Evolutionary conservation across 768 basidiomycete genomes (phyloP), one percentile per base, ranked within the genome.

Genomic region (Podaxis sp.): DNA sequence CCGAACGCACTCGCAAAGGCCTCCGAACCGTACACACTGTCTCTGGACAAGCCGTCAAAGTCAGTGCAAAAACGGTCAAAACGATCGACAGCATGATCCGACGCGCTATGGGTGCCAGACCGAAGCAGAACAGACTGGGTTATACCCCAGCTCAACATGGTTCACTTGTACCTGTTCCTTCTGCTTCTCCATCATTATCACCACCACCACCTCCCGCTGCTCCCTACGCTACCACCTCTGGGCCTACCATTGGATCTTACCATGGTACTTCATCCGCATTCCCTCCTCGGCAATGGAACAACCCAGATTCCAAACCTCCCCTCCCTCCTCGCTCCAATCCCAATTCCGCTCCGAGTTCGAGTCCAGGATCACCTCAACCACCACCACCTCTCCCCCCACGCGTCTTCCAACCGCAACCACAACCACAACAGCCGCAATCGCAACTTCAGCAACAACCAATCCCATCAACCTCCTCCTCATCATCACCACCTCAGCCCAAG

Each of bases 41-140:
- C 59, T 87, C 80, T 62, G 86, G 85, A 0, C 79, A 86, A 67
- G 90, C 88, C 0, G 88, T 87, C 37, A 82, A 84, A 66, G 82
- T 89, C 64, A 90, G 86, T 58, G 71, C 82, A 13, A 82, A 83
- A 65, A 91, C 90, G 0, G 77, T 90, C 38, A 75, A 74, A 2
- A 70, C 82, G 59, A 84, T 92, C 65, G 86, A 90, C 68, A 72
- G 68, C 55, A 80, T 87, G 78, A 83, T 90, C 59, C 77, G 82
- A 19, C 77, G 77, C 11, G 84, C 85, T 0, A 79, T 87, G 60
- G 84, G 86, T 55, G 75, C 74, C 41, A 76, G 80, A 67, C 66
- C 75, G 27, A 79, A 78, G 65, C 71, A 73, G 59, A 61, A 68
- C 51, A 54, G 67, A 57, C 50, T 69, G 40, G 38, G 68, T 1